Base-by-base conservation (phyloP, 192 early-diverging fungal species). In the Spizellomyces punctatus region DNA sequence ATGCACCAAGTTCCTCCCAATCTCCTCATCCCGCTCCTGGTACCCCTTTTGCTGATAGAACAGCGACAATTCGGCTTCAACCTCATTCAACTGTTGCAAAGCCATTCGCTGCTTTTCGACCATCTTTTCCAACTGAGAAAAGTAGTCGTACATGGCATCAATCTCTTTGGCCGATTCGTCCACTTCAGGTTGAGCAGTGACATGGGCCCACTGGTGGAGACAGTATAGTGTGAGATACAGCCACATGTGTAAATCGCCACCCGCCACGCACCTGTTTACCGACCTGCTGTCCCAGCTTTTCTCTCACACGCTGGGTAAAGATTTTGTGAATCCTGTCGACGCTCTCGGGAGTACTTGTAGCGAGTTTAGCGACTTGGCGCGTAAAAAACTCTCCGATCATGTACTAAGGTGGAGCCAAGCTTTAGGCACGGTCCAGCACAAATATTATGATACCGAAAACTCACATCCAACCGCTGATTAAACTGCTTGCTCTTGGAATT, bases 1-100 rank as follows among this genome's bases (percentile, higher is more conserved):
- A 56, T 79, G 73, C 22, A 79, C 61, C n/a, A 79, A 54, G 58
- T 79, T 76, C 41, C 76, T 71, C 57, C 83, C 76, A 49, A 85
- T 77, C 47, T 79, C 81, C 74, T 82, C 81, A 5, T 64, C 14
- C 41, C 72, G 65, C 67, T 82, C 81, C 67, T 82, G 81, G 74
- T 79, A 82, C 74, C 83, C 83, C 66, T 82, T 79, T 62, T 85
- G 78, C 63, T 82, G 80, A 69, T 82, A 85, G 57, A 79, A 85
- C 54, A 85, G 71, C 5, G 83, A 79, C 43, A 85, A 46, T 46
- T 79, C 79, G 17, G 77, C 74, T 66, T 85, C 83, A 0, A 72
- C 75, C 43, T 85, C 83, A 60, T 85, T 82, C 36, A 85, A 50
- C 46, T 75, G 70, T 47, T 73, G 66, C 47, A 85, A 48, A 17